Conservation (phyloP, 208 protist genomes). For the Wallacemonas sp. region DNA sequence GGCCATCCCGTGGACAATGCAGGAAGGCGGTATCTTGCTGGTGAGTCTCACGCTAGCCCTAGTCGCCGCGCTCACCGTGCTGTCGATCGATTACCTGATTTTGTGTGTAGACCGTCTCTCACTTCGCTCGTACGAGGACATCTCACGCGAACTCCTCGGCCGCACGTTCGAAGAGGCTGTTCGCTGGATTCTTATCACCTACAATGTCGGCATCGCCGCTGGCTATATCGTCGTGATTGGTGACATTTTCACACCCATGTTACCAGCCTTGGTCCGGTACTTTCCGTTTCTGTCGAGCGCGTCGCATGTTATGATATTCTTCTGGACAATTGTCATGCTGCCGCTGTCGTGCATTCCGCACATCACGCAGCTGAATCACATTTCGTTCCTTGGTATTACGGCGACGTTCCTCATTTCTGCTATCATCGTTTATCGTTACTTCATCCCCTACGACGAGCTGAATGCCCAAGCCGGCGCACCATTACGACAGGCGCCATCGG, state of each 20-base stretch:
- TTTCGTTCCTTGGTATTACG: slow-evolving; percentile 21
- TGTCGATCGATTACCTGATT: slow-evolving; percentile 79
- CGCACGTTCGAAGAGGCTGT: slow-evolving; percentile 54
- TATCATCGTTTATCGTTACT: slow-evolving; percentile 28
- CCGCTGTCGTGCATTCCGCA: slow-evolving; percentile 31
- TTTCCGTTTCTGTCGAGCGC: slow-evolving; percentile 43
- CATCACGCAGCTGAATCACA: slow-evolving; percentile 20
- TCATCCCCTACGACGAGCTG: slow-evolving; percentile 13
- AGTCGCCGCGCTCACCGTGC: slow-evolving; percentile 47
- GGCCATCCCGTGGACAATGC: slow-evolving; percentile 55
- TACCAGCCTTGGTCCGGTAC: slow-evolving; percentile 38
- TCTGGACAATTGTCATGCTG: slow-evolving; percentile 27
- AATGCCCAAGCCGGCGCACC: too few species aligned
- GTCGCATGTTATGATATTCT: slow-evolving; percentile 28
- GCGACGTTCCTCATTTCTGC: slow-evolving; percentile 21
- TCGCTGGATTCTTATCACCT: slow-evolving; percentile 75
- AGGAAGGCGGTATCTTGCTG: slow-evolving; percentile 59
- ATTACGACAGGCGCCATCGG: too few species aligned
- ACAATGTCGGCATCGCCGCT: slow-evolving; percentile 60
- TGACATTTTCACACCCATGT: slow-evolving; percentile 63
- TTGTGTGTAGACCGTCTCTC: slow-evolving; percentile 54
- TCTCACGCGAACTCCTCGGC: slow-evolving; percentile 66
- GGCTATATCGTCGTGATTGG: slow-evolving; percentile 80
- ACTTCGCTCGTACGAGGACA: slow-evolving; percentile 80
- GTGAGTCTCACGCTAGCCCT: slow-evolving; percentile 35